Base-by-base conservation (phyloP, 352 stramenopile genomes). In the Phytopythium delawarense region DNA sequence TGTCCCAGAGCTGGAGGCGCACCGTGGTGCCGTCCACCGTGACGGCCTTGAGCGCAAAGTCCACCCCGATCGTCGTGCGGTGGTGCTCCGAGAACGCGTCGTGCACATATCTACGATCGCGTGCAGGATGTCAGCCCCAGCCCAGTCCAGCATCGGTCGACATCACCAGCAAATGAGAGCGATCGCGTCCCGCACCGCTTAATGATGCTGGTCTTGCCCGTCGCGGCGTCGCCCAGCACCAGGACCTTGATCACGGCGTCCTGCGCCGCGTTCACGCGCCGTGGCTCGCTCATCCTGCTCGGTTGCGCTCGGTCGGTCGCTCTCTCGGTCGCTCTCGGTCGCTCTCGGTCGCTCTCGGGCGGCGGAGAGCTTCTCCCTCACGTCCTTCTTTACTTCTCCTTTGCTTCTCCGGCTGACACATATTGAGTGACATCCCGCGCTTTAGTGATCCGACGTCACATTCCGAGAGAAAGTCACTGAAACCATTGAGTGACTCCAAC, bases 1-100 rank as follows among this genome's bases (percentile, higher is more conserved):
- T 98, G 57, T 98, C 94, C 93, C 94, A 98, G 21, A 98, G 74
- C 72, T 98, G 93, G 16, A 98, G 72, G 21, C 90, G 88, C 48
- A 97, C 87, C 39, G 84, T 96, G 48, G 84, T 96, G 52, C 87
- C 88, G 30, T 74, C 83, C 7, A 96, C 85, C 1, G 84, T 91
- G 56, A 97, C 76, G 20, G 91, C 75, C 72, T 98, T 98, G 23
- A 98, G 76, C 32, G 89, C 81, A 77, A 98, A 98, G 67, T 98
- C 92, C 48, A 97, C 89, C 34, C 91, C 91, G 48, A 98, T 96
- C 2, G 91, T 98, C 52, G 91, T 96, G 64, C 90, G 91, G 65
- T 97, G 91, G 75, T 97, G 89, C 66, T 95, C 88, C 58, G 88
- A 94, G 69, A 97, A 98, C 30, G 91, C 78, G 59, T 97, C 90